phyloP scores from a whole-genome alignment of 176 grass and related monocot genomes.

The Bromus sterilis region DNA sequence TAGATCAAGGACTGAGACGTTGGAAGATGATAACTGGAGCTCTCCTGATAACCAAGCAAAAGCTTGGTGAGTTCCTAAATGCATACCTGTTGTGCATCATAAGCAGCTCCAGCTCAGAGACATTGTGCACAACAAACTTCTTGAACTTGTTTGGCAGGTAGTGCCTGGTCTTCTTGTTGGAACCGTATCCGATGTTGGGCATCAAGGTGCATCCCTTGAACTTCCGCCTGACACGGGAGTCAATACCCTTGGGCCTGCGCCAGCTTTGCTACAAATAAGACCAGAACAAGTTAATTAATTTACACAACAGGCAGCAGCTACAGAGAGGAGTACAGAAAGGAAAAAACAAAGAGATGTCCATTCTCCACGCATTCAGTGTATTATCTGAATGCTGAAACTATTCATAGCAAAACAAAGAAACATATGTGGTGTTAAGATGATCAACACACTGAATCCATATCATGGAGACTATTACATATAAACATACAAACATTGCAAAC shows the following conservation, averaged over 20 bases:
- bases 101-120: constrained; percentile 64
- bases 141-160: constrained; percentile 71
- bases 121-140: constrained; percentile 82
- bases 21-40: neutral
- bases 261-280: constrained; percentile 39
- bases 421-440: neutral
- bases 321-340: neutral
- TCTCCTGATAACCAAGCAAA: neutral
- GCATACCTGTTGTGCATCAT: constrained; percentile 86
- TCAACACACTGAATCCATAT: neutral
- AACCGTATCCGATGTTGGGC: constrained; percentile 82
- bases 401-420: neutral
- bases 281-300: neutral
- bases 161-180: constrained; percentile 81
- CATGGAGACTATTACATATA: neutral
- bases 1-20: neutral
- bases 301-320: neutral
- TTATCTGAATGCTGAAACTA: neutral
- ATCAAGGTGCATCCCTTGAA: constrained; percentile 83
- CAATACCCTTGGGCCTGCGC: constrained; percentile 83
- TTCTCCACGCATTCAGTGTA: neutral
- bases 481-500: neutral
- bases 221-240: constrained; percentile 72
- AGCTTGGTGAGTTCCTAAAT: neutral
- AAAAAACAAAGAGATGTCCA: neutral